Conservation (phyloP, 2,329 filamentous ascomycete genomes). For the Nemania bipapillata region DNA sequence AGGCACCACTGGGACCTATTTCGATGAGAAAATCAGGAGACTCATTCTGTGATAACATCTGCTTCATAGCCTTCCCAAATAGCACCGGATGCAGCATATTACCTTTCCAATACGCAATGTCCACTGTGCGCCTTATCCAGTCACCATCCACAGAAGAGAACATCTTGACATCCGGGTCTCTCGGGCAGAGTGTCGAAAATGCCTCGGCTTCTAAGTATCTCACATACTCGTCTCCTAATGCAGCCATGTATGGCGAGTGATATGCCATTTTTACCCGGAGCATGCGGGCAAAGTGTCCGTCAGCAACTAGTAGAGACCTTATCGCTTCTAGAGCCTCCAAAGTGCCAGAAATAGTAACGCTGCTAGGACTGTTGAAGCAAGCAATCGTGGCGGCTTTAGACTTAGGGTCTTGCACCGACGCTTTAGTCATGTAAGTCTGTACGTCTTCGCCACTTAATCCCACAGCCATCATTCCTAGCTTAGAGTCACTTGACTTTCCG, state of each 20-base stretch:
- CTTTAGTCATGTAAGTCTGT: no score
- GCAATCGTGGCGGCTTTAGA: slow-evolving; percentile 39
- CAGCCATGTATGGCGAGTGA: no score
- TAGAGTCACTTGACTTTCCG: not conserved
- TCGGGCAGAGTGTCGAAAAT: no score
- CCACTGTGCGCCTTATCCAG: no score
- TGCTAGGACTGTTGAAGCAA: slow-evolving; percentile 48
- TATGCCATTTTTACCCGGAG: no score
- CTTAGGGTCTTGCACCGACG: accelerated
- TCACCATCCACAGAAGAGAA: no score
- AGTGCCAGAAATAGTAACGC: slow-evolving; percentile 45
- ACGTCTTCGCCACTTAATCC: slow-evolving; percentile 29
- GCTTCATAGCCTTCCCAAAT: slow-evolving; percentile 37
- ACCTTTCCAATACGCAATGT: slow-evolving; percentile 48
- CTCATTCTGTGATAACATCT: not conserved
- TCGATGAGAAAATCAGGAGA: slow-evolving; percentile 43
- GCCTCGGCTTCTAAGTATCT: no score
- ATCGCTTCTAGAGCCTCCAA: slow-evolving; percentile 16
- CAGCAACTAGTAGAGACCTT: not conserved
- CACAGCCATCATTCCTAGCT: slow-evolving; percentile 6
- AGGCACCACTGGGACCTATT: slow-evolving; percentile 41
- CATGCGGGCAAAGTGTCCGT: slow-evolving; percentile 44
- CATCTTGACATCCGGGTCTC: no score
- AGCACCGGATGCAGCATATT: slow-evolving; percentile 49
- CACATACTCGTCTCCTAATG: no score